These are phyloP conservation scores for Aspergillus fischeri DNA, from an alignment of 2,329 filamentous ascomycete species.

Conservation along the genomic window DNA sequence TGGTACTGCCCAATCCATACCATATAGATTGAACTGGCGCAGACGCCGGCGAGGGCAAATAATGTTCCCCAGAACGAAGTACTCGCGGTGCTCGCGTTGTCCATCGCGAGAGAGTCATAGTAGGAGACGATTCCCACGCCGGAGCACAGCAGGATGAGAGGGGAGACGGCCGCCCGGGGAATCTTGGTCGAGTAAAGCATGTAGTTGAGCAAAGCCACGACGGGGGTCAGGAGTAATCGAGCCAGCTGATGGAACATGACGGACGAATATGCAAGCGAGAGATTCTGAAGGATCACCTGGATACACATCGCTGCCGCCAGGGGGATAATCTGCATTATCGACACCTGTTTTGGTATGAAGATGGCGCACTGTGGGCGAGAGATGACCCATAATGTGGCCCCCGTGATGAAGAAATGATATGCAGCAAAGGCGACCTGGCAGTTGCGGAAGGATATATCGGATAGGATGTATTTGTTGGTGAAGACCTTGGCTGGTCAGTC, in stretches of 20 bases:
- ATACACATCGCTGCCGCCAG: constrained; percentile 19
- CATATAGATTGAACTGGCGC: constrained; percentile 18
- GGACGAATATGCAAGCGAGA: constrained; percentile 18
- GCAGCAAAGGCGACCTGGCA: constrained; percentile 20
- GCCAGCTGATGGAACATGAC: constrained; percentile 21
- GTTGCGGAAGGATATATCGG: constrained; percentile 15
- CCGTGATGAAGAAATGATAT: constrained; percentile 21
- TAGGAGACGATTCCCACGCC: constrained; percentile 20
- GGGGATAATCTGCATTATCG: constrained; percentile 13
- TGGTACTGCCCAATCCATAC: constrained; percentile 19
- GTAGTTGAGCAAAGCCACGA: constrained; percentile 17
- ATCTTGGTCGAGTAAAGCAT: constrained; percentile 14
- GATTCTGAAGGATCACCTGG: constrained; percentile 20
- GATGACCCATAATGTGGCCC: constrained; percentile 14
- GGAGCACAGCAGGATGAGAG: constrained; percentile 13
- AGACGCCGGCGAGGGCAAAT: constrained; percentile 17
- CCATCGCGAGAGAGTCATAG: constrained; percentile 14
- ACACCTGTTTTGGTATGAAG: constrained; percentile 15
- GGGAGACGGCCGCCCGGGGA: constrained; percentile 12
- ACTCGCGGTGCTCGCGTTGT: constrained; percentile 6
- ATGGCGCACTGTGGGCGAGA: constrained; percentile 15
- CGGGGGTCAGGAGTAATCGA: constrained; percentile 16
- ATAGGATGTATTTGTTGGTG: constrained; percentile 20
- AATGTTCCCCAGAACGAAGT: constrained; percentile 13
- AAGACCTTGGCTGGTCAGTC: constrained; percentile 12